Percentiles rank a stretch among this genome's conserved stretches.
These are phyloP conservation scores for Meyerozyma sp. DNA, from an alignment of 1,139 yeast species.

Conservation along the genomic window DNA sequence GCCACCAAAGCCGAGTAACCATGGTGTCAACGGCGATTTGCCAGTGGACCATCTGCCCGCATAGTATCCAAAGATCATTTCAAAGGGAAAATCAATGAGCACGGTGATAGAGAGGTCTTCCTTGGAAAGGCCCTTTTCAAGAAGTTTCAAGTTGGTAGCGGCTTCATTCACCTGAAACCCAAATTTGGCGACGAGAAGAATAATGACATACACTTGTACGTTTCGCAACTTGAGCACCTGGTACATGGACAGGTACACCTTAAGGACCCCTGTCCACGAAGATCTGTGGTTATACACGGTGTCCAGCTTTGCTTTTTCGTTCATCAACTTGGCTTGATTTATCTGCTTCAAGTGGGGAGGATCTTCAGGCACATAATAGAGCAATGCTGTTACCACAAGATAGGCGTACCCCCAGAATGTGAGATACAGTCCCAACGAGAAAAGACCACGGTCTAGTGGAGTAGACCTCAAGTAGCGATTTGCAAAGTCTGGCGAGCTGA, in stretches of 20 bases:
- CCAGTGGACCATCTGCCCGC: constrained; percentile 95
- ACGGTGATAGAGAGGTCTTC: constrained; percentile 94
- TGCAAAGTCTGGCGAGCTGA: constrained; percentile 89
- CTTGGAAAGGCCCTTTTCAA: constrained; percentile 90
- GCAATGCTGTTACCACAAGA: constrained; percentile 57
- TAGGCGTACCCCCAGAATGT: constrained; percentile 74
- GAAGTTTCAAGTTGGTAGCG: constrained; percentile 83
- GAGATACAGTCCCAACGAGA: constrained; percentile 72
- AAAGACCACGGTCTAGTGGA: constrained; percentile 62
- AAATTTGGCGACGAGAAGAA: constrained; percentile 76
- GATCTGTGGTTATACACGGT: constrained; percentile 16
- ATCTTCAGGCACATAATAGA: constrained; percentile 61
- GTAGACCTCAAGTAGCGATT: constrained; percentile 66
- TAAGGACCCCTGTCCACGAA: constrained; percentile 22
- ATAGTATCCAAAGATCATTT: constrained; percentile 88
- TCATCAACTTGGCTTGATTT: constrained; percentile 35
- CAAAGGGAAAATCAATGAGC: constrained; percentile 92
- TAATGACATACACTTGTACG: constrained; percentile 66
- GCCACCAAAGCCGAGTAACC: constrained; percentile 90
- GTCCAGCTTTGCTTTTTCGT: constrained; percentile 25
- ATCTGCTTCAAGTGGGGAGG: constrained; percentile 45
- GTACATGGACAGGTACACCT: constrained; percentile 73
- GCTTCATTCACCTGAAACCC: constrained; percentile 97
- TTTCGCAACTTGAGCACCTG: constrained; percentile 71
- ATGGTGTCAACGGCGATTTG: constrained; percentile 66